phyloP scores from a whole-genome alignment of 1,284 basidiomycete species.

The Meripilus lineatus region DNA sequence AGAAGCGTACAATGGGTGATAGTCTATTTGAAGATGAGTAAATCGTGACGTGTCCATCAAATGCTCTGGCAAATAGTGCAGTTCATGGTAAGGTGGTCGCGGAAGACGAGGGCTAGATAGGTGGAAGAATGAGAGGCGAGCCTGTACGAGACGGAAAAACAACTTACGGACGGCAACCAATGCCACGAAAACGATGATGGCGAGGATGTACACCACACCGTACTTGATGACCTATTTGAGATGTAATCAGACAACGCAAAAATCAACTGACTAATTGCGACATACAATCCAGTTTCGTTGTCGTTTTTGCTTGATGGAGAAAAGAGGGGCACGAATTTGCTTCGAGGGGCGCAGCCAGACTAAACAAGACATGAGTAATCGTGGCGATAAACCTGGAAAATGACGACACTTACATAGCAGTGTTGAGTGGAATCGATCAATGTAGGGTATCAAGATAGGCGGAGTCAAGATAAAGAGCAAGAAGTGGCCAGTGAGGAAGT shows the following conservation, averaged over 20 bases:
- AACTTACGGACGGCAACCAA: constrained; percentile 74
- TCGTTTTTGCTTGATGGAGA: constrained; percentile 82
- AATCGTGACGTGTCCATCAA: constrained; percentile 37
- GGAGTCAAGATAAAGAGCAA: constrained; percentile 74
- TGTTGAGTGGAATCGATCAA: constrained; percentile 73
- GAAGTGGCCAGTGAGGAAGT: constrained; percentile 64
- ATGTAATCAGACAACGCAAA: neutral
- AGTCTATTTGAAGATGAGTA: constrained; percentile 22
- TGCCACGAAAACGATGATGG: constrained; percentile 72
- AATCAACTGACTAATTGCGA: constrained; percentile 10
- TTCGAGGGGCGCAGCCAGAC: constrained; percentile 86
- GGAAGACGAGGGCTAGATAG: constrained; percentile 55
- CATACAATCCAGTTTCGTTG: constrained; percentile 84
- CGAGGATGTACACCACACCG: constrained; percentile 69
- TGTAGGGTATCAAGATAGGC: constrained; percentile 68
- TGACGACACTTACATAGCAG: constrained; percentile 55
- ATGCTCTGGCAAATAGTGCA: constrained; percentile 68
- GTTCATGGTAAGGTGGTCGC: constrained; percentile 48
- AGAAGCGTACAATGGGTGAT: constrained; percentile 26
- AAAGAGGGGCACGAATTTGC: constrained; percentile 92
- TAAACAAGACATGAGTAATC: constrained; percentile 25
- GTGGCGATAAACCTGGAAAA: constrained; percentile 12
- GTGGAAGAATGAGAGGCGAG: constrained; percentile 4
- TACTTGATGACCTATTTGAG: constrained; percentile 63
- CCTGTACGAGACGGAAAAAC: neutral